These are phyloP conservation scores for Jaminaea rosea DNA, from an alignment of 1,284 basidiomycete genomes.

Conservation along the genomic window DNA sequence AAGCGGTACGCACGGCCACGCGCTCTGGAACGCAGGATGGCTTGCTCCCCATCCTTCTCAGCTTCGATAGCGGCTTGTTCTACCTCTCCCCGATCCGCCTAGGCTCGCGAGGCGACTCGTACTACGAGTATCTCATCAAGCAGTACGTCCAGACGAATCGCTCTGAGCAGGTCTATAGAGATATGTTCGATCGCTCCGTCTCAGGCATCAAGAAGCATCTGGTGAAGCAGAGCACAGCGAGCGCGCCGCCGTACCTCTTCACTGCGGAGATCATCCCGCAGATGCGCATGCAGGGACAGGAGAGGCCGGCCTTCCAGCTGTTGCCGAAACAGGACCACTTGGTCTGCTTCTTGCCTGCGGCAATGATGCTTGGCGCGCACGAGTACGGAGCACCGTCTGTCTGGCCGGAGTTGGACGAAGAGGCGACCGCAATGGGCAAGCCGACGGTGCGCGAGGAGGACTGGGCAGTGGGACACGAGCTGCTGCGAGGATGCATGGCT, in stretches of 20 bases:
- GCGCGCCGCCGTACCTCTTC: conserved; percentile 56
- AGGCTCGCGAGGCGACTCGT: conserved; percentile 86
- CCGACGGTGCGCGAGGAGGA: conserved; percentile 53
- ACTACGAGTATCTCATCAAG: conserved; percentile 74
- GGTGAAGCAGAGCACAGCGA: conserved; percentile 51
- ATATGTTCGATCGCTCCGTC: conserved; percentile 83
- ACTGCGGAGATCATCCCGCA: conserved; percentile 64
- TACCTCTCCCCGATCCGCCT: conserved; percentile 69
- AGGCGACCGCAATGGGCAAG: too few relatives aligned
- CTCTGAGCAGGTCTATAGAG: conserved; percentile 68
- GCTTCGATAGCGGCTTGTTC: conserved; percentile 59
- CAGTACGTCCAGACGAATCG: conserved; percentile 54
- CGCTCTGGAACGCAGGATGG: conserved; percentile 53
- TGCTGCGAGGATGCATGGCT: conserved; percentile 74
- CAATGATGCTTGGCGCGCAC: conserved; percentile 72
- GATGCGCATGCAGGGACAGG: conserved; percentile 1
- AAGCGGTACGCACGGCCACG: conserved; percentile 19
- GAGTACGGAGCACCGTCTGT: background rate
- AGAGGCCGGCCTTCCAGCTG: conserved; percentile 44
- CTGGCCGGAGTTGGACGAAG: background rate
- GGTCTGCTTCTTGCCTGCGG: conserved; percentile 87
- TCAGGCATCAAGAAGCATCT: conserved; percentile 68
- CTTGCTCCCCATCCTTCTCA: conserved; percentile 74
- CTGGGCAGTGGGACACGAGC: conserved; percentile 69
- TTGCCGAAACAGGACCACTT: conserved; percentile 88